Base-by-base conservation (phyloP, 257 asterid genomes). In the Salvia rosmarinus region DNA sequence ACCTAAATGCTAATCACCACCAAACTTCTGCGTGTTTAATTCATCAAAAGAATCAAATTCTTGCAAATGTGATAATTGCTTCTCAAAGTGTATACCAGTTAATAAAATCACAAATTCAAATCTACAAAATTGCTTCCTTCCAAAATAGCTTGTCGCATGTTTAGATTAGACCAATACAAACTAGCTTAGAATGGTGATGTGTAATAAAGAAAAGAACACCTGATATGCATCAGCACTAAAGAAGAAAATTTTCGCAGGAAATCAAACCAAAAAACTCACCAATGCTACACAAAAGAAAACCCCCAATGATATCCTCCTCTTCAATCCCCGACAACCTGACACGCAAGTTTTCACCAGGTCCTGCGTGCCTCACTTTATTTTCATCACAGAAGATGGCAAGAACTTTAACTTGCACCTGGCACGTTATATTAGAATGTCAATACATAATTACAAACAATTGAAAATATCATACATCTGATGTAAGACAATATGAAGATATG, bases 301-400 rank as follows among this genome's bases (percentile, higher is more conserved):
- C 99, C 3, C 85, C 70, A 12, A 83, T 3, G 34, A 95, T 84
- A 12, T 91, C 97, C 72, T 95, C 98, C 69, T 95, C 98, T 80
- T 95, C 97, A 13, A 95, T 68, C 58, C 98, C 98, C 52, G 99
- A 81, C 58, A 95, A 30, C 82, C 96, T 83, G 61, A 91, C 95
- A 72, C 98, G 90, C 83, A 95, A 77, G 78, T 95, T 95, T 82
- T 95, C 98, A 81, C 98, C 97, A 54, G 98, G 99, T 75, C 91
- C 96, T 5, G 94, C 97, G 4, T 71, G 72, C 66, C 81, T 80
- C 43, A 88, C 99, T 84, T 34, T 83, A 67, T 86, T 89, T 68
- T 95, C 98, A 75, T 95, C 99, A 39, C 78, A 58, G 78, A 76
- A 89, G 56, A 95, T 71, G 59, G 90, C 95, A 67, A 86, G 75